Percentiles rank a stretch among this genome's conserved stretches.
phyloP scores from a whole-genome alignment of 768 basidiomycete species.

The Tricholoma furcatifolium region DNA sequence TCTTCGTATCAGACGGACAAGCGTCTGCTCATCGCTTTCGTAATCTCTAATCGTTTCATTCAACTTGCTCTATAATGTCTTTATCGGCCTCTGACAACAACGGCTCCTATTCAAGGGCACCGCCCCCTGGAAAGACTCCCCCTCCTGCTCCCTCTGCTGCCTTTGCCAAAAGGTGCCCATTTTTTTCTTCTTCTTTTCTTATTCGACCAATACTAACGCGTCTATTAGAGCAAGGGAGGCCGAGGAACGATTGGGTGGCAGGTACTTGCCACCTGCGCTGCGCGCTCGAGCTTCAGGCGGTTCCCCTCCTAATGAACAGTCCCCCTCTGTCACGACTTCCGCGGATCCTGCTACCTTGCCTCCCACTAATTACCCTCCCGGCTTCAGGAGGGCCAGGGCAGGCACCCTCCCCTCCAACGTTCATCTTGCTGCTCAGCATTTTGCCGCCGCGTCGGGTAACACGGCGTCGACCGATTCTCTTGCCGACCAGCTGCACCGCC shows the following conservation, averaged over 20 bases:
- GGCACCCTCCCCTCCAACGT: constrained; percentile 97
- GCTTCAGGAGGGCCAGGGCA: constrained; percentile 93
- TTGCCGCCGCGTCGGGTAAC: constrained; percentile 62
- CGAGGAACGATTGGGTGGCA: constrained; percentile 63
- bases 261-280: constrained; percentile 83
- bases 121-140: constrained; percentile 82
- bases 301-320: constrained; percentile 69
- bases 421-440: constrained; percentile 81
- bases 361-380: constrained; percentile 76
- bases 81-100: constrained; percentile 84
- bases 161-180: constrained; percentile 76
- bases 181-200: constrained; percentile 18
- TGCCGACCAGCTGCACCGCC: constrained; percentile 50
- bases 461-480: constrained; percentile 40
- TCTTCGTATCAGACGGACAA: constrained; percentile 30
- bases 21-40: constrained; percentile 35
- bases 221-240: constrained; percentile 75
- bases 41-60: constrained; percentile 85
- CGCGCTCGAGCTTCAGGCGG: constrained; percentile 67
- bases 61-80: constrained; percentile 80
- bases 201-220: constrained; percentile 7
- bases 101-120: constrained; percentile 76
- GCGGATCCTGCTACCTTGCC: constrained; percentile 59
- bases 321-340: constrained; percentile 55
- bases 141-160: constrained; percentile 90